Evolutionary conservation across 2,329 filamentous ascomycete genomes (phyloP).

Genomic region (Drechslera avenae): DNA sequence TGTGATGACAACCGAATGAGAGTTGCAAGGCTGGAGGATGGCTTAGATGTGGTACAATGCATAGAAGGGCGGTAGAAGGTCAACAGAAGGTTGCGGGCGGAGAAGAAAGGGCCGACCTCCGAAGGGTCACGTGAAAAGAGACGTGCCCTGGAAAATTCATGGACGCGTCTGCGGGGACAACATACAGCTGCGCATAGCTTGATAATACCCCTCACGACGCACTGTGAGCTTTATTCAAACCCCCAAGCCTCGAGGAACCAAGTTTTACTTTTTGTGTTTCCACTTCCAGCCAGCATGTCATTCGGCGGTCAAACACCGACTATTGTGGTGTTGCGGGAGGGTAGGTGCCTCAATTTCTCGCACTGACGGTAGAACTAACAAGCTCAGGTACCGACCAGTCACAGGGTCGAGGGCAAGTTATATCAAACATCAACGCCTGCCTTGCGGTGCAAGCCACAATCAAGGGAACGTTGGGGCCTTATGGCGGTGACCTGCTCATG

Average conservation of each 20-base stretch:
- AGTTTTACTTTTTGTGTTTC: slow-evolving; percentile 7
- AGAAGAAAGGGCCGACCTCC: neutral
- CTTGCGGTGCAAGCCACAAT: slow-evolving; percentile 94
- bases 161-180: slow-evolving; percentile 38
- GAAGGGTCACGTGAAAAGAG: slow-evolving; percentile 12
- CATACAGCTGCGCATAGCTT: slow-evolving; percentile 31
- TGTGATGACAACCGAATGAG: slow-evolving; percentile 17
- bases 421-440: slow-evolving; percentile 99
- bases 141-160: slow-evolving; percentile 36
- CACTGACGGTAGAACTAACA: slow-evolving; percentile 24
- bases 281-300: slow-evolving; percentile 68
- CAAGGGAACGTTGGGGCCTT: slow-evolving; percentile 93
- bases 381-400: slow-evolving; percentile 88
- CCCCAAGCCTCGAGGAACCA: neutral
- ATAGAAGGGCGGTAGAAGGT: slow-evolving; percentile 36
- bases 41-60: slow-evolving; percentile 29
- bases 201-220: slow-evolving; percentile 18
- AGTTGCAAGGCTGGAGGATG: slow-evolving; percentile 9
- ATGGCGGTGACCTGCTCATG: slow-evolving; percentile 94
- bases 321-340: slow-evolving; percentile 97
- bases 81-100: slow-evolving; percentile 16
- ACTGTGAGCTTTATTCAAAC: slow-evolving; percentile 4
- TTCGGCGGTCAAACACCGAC: slow-evolving; percentile 97
- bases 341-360: slow-evolving; percentile 59
- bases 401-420: slow-evolving; percentile 93